phyloP scores from a whole-genome alignment of 257 asterid species.

The Solanum dulcamara region DNA sequence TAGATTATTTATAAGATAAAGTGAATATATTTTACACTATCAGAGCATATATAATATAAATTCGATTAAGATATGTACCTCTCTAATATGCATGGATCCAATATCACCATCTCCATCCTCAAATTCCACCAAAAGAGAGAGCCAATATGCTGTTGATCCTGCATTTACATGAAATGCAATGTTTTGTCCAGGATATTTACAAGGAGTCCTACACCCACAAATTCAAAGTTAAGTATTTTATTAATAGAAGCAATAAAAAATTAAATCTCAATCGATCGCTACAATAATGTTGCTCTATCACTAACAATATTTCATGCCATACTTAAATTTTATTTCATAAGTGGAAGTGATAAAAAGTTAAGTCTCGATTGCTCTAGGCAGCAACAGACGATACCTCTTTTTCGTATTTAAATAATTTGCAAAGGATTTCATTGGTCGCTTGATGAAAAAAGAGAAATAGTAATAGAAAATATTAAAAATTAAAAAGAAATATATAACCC shows the following conservation, averaged over 20 bases:
- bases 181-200: slow-evolving; percentile 75
- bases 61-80: slow-evolving; percentile 27
- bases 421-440: not conserved
- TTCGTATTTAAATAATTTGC: not conserved
- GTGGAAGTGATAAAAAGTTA: not conserved
- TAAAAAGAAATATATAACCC: not conserved
- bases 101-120: slow-evolving; percentile 93
- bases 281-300: not conserved
- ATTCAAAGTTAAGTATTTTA: not conserved
- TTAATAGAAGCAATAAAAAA: not conserved
- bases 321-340: no score
- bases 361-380: not conserved
- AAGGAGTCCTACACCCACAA: slow-evolving; percentile 52
- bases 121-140: slow-evolving; percentile 72
- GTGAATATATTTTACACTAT: not conserved
- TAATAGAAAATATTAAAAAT: not conserved
- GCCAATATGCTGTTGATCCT: slow-evolving; percentile 87
- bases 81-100: slow-evolving; percentile 83
- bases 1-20: not conserved
- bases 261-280: not conserved
- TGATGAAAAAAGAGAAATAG: not conserved
- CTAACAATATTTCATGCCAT: not conserved
- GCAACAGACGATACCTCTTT: accelerated
- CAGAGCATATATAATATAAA: not conserved
- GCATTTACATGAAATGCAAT: slow-evolving; percentile 87